Evolutionary conservation across 2,329 filamentous ascomycete genomes (phyloP), one percentile per base, ranked within the genome.

Genomic region (Talaromyces islandicus): DNA sequence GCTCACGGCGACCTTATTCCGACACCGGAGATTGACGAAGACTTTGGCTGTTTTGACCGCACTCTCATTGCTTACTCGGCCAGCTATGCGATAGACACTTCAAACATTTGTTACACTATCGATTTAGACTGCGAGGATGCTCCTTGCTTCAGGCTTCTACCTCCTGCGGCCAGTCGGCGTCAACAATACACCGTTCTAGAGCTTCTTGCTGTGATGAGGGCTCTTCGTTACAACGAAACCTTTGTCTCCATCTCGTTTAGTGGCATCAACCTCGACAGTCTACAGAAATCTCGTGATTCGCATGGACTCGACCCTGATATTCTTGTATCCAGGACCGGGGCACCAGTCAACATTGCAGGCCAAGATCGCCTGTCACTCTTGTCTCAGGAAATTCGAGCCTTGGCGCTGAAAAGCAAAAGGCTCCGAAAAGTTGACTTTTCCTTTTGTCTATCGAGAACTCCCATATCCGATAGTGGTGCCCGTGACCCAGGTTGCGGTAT

Each of bases 31-130:
- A 69, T 81, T 2, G 80, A 83, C 50, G 81, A 84, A 58, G 86
- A 88, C 60, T 85, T 83, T 59, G 75, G 86, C 61, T 81, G 83
- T 66, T 83, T 90, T 66, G 86, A 89, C 65, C 80, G 86, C 35
- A 90, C 87, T 1, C 72, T 90, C 32, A 84, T 84, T 54, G 88
- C 87, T 35, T 90, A 89, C 68, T 89, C 87, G 68, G 80, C 87
- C 48, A 86, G 85, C 21, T 90, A 89, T 69, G 83, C 85, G 60
- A 78, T 88, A 24, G 85, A 88, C 65, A 85, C 87, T 3, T 82
- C 83, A 12, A 88, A 87, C 59, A 87, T 90, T 54, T 80, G 83
- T 57, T 89, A 88, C 67, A 80, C 80, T 6, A 81, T 88, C 59
- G 81, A 85, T 66, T 79, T 82, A 65, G 73, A 83, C 59, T 84